phyloP scores from a whole-genome alignment of 768 basidiomycete species.

The Leccinum ochraceum region DNA sequence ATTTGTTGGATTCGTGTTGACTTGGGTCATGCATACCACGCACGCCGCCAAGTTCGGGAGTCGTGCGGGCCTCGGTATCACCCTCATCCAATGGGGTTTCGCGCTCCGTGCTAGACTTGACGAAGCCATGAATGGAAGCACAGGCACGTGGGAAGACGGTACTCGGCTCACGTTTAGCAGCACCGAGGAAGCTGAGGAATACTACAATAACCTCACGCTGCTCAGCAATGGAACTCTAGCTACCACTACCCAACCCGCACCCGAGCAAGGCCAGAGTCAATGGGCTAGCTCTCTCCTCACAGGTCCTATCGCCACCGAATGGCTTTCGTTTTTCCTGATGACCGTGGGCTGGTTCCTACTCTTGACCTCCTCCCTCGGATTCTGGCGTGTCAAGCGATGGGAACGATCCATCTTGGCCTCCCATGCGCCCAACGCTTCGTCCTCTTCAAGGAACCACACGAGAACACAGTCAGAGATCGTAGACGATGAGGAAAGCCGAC shows the following conservation, averaged over 20 bases:
- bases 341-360: conserved; percentile 88
- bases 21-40: conserved; percentile 90
- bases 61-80: conserved; percentile 93
- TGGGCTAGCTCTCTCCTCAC: conserved; percentile 45
- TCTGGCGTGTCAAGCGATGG: conserved; percentile 90
- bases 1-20: conserved; percentile 90
- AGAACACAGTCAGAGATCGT: conserved; percentile 28
- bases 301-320: conserved; percentile 81
- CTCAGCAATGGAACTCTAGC: conserved; percentile 30
- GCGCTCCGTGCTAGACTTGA: conserved; percentile 63
- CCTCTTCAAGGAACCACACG: conserved; percentile 37
- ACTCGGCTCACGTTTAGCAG: conserved; percentile 43
- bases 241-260: conserved; percentile 8
- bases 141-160: conserved; percentile 32
- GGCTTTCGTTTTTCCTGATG: conserved; percentile 96
- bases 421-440: conserved; percentile 28
- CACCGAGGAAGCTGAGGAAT: conserved; percentile 47
- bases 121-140: conserved; percentile 35
- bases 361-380: conserved; percentile 86
- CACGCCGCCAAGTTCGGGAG: conserved; percentile 94
- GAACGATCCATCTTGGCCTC: conserved; percentile 73
- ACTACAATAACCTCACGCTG: conserved; percentile 33
- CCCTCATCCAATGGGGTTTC: conserved; percentile 94
- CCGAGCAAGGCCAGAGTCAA: conserved; percentile 16
- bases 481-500: conserved; percentile 29